Base-by-base conservation (phyloP, 2,329 filamentous ascomycete genomes). In the Penicillium sp. region DNA sequence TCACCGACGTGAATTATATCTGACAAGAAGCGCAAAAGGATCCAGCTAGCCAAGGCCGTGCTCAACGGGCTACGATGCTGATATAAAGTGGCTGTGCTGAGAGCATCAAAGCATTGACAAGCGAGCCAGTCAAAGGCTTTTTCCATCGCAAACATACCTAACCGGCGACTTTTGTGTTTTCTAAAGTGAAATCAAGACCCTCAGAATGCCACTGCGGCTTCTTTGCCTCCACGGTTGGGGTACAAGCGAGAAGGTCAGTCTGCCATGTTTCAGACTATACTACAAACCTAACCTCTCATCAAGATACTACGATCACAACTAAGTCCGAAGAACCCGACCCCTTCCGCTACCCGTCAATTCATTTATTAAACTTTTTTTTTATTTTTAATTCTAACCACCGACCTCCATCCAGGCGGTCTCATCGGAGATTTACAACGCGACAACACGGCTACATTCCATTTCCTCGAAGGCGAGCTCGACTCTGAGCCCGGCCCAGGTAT, bases 181-280 rank as follows among this genome's bases (percentile, higher is more conserved):
- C 9, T 31, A 1, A 6, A 31, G 31, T 31, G 3, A 1, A 31
- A 31, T 50, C 31, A 36, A n/a, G 4, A 2, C 6, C 16, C 47
- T 31, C 37, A 59, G 35, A 14, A 71, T 71, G 69, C 65, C 66
- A n/a, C 60, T 74, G 55, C 63, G 66, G 53, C 59, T 75, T 24
- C 63, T 74, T 35, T 74, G 73, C 55, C 68, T 75, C 31, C 73
- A 74, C 66, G 72, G 72, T 22, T 69, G 65, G 66, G 73, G 73
- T 4, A 73, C 70, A n/a, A 73, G 71, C 56, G 56, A 66, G 43
- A 67, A 69, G 53, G 67, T 71, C 22, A 62, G 60, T 31, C n/a
- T n/a, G n/a, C 14, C 43, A 4, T 11, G n/a, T 3, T n/a, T n/a
- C 24, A 10, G 31, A 46, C 16, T 31, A 46, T 46, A n/a, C 22